Conservation (phyloP, 805 yeast genomes). For the Ogataea methylovora region DNA sequence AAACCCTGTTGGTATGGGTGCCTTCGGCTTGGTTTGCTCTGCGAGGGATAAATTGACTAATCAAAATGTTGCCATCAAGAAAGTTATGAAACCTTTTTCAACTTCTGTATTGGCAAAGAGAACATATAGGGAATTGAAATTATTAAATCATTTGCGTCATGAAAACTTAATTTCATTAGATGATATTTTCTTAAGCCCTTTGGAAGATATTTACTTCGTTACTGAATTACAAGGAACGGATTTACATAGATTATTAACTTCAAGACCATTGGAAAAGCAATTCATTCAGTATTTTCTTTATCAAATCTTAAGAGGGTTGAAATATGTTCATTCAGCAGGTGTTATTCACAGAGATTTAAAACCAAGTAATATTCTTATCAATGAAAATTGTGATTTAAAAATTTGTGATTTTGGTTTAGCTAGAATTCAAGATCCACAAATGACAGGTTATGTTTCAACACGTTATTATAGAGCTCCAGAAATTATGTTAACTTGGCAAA, state of each 20-base stretch:
- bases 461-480: constrained; percentile 97
- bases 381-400: constrained; percentile 91
- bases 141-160: constrained; percentile 87
- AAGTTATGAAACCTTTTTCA: constrained; percentile 94
- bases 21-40: constrained; percentile 95
- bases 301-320: constrained; percentile 89
- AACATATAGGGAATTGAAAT: constrained; percentile 90
- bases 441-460: constrained; percentile 97
- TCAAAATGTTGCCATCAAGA: constrained; percentile 94
- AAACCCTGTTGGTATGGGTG: constrained; percentile 99
- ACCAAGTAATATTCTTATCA: constrained; percentile 84
- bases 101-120: constrained; percentile 94
- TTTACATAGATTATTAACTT: constrained; percentile 80
- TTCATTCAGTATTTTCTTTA: constrained; percentile 94
- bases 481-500: constrained; percentile 98
- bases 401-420: constrained; percentile 96
- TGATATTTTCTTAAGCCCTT: constrained; percentile 88
- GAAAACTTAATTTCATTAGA: constrained; percentile 90
- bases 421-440: constrained; percentile 95
- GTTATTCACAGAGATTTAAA: constrained; percentile 91
- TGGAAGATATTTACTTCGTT: constrained; percentile 93
- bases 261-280: constrained; percentile 92
- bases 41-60: constrained; percentile 87
- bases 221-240: constrained; percentile 97
- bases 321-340: constrained; percentile 92